These are phyloP conservation scores for Salix exigua DNA, from an alignment of 345 rosid species.

Conservation along the genomic window DNA sequence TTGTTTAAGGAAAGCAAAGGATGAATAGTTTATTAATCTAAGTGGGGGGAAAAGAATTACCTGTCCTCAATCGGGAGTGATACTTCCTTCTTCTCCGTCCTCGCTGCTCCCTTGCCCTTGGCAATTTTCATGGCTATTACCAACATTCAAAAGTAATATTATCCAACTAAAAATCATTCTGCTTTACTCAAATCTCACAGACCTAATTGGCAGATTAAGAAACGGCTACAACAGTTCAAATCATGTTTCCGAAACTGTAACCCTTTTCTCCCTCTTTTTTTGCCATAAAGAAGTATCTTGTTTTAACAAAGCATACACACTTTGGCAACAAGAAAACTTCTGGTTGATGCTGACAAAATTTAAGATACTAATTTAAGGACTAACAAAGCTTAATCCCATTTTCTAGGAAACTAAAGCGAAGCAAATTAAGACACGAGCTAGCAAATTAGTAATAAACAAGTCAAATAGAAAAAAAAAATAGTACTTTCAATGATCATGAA, in stretches of 20 bases:
- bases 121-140: constrained; percentile 37
- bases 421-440: neutral
- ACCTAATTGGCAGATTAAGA: neutral
- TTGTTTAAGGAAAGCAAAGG: neutral
- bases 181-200: neutral
- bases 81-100: constrained; percentile 37
- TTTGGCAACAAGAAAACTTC: neutral
- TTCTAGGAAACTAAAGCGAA: neutral
- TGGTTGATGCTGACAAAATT: neutral
- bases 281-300: neutral
- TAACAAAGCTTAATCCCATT: neutral
- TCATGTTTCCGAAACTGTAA: neutral
- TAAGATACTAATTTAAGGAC: neutral
- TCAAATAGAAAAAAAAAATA: neutral
- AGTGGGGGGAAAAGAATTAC: constrained; percentile 12
- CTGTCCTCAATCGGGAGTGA: constrained; percentile 39
- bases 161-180: neutral
- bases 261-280: neutral
- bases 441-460: neutral
- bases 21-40: neutral
- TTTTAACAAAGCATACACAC: neutral
- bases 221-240: neutral
- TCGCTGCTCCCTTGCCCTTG: constrained; percentile 36
- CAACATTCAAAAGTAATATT: neutral
- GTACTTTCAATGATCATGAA: neutral